Percentiles rank a stretch among this genome's conserved stretches.
Conservation (phyloP, 441 rosid genomes). For the Adansonia grandidieri region DNA sequence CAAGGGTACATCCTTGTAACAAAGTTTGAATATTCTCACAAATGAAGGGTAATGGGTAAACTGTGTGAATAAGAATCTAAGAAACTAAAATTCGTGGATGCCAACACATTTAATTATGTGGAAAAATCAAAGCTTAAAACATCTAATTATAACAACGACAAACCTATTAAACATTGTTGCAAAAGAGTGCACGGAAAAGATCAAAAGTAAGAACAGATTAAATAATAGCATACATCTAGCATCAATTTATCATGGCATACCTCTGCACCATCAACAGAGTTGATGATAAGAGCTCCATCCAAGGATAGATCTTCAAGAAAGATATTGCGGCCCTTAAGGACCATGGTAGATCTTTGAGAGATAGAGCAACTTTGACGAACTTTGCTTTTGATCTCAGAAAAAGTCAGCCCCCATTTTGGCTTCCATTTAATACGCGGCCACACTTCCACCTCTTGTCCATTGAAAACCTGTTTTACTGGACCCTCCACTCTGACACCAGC, state of each 20-base stretch:
- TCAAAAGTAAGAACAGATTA: not conserved
- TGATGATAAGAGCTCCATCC: not conserved
- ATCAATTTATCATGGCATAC: not conserved
- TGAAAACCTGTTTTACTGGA: not conserved
- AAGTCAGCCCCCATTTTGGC: not conserved
- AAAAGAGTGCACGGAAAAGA: not conserved
- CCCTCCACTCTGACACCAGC: not conserved
- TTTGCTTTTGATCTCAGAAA: not conserved
- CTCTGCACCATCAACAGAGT: not conserved
- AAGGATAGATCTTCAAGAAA: not conserved
- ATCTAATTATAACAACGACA: not conserved
- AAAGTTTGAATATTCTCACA: too few species aligned
- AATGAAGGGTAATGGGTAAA: too few species aligned
- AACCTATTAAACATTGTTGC: not conserved
- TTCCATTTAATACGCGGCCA: not conserved
- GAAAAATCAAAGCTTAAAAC: too few species aligned
- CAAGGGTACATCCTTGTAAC: not conserved
- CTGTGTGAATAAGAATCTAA: not conserved
- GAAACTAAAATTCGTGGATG: not conserved
- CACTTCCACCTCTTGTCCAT: not conserved
- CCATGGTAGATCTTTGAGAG: not conserved
- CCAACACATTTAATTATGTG: not conserved
- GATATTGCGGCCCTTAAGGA: not conserved
- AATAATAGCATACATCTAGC: too few species aligned
- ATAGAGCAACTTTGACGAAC: not conserved